Conservation (phyloP, 1,139 yeast genomes). For the Saccharomyces uvarum region DNA sequence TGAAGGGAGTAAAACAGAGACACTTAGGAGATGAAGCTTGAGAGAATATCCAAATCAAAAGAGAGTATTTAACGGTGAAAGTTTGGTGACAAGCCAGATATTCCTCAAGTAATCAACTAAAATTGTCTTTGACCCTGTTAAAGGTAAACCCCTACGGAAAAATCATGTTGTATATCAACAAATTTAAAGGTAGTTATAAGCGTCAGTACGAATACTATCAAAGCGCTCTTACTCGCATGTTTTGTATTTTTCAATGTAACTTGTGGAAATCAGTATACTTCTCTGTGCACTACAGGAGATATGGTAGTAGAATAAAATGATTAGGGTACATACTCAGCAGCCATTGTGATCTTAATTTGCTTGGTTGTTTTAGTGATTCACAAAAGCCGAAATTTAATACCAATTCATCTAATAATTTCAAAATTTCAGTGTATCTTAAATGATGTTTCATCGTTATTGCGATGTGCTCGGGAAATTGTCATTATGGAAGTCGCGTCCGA, state of each 20-base stretch:
- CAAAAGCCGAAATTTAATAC: not conserved
- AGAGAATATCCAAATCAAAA: not conserved
- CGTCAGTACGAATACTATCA: not conserved
- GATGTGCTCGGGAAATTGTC: not conserved
- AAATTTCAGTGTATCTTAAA: not conserved
- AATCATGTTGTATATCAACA: not conserved
- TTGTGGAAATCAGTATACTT: slow-evolving; percentile 6
- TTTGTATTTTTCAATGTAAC: slow-evolving; percentile 14
- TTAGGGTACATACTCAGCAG: slow-evolving; percentile 31
- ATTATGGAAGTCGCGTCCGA: not conserved
- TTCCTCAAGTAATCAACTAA: slow-evolving; percentile 8
- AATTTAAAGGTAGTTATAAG: not conserved
- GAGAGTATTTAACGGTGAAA: slow-evolving; percentile 16
- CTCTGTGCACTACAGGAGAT: slow-evolving; percentile 2
- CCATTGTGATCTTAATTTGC: slow-evolving; percentile 27
- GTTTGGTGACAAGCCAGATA: slow-evolving; percentile 4
- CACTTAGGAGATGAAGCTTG: slow-evolving; percentile 18
- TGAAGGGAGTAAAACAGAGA: slow-evolving; percentile 29
- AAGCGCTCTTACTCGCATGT: not conserved
- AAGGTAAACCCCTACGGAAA: slow-evolving; percentile 29
- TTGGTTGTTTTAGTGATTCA: slow-evolving; percentile 9
- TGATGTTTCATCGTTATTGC: not conserved
- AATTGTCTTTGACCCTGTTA: slow-evolving; percentile 22
- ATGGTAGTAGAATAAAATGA: not conserved
- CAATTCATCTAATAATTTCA: not conserved